Base-by-base conservation (phyloP, 2,329 filamentous ascomycete species). In the Dactylellina cionopaga region DNA sequence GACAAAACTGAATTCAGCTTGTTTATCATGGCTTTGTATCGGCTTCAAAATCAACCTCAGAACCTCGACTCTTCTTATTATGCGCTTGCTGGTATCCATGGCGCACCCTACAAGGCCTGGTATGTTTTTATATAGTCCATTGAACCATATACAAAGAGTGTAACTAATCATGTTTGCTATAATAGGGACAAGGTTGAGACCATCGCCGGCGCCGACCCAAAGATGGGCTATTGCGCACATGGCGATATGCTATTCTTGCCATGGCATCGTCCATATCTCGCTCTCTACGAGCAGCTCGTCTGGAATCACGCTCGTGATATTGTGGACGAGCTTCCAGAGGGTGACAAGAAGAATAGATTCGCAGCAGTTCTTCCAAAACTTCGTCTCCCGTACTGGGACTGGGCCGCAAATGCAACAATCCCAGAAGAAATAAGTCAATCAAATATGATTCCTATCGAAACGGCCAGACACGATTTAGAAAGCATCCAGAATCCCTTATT, bases 211-310 rank as follows among this genome's bases (percentile, higher is more conserved):
- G 62, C 31, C 1, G 31, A 49, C 13, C n/a, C 33, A 9, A 33
- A 60, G 6, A 52, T 27, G 54, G 64, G 64, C 13, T 69, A 44
- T 24, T 69, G 64, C 17, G 39, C 54, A 2, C 64, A 69, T 19
- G 15, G 17, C 2, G 56, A 59, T 25, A 51, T 54, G 4, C 19
- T 69, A 19, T 95, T 96, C 79, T 86, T 89, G 39, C 85, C 88
- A 39, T 96, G 92, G 92, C 92, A 96, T 83, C 86, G 92, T 54
- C 90, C 91, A 0, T 96, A 94, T 79, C 82, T 95, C 66, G 83
- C 85, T 4, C 80, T 89, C 5, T 52, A 49, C 1, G 71, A 82
- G 79, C 78, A 82, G 79, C 69, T 78, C 6, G 66, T 83, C 22
- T 82, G 79, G 77, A 74, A 75, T 5, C 76, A 80, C 41, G 81